Evolutionary conservation across 306 rosid genomes (phyloP).

Genomic region (Dryas octopetala): DNA sequence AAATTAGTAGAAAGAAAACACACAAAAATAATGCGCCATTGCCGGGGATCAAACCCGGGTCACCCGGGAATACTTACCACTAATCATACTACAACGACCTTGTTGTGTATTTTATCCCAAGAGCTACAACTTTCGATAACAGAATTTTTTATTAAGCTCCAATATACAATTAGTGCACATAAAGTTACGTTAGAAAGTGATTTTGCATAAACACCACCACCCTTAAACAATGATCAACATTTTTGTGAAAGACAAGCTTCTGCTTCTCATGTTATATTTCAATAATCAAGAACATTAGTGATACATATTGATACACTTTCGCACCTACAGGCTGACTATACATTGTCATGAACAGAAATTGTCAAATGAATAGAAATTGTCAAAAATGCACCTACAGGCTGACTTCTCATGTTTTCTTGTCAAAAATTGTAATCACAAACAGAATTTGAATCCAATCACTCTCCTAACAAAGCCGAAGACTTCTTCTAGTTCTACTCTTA

Average conservation of each 20-base stretch:
- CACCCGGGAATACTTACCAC: slow-evolving; percentile 38
- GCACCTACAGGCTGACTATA: not conserved
- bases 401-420: not conserved
- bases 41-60: slow-evolving; percentile 42
- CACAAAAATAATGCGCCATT: slow-evolving; percentile 3
- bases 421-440: not conserved
- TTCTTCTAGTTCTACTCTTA: not conserved
- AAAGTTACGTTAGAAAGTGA: not conserved
- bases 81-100: slow-evolving; percentile 35
- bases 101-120: not conserved
- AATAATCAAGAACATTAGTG: not conserved
- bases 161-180: not conserved
- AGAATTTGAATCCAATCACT: not conserved
- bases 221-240: too few species aligned
- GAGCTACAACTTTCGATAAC: not conserved
- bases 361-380: too few species aligned
- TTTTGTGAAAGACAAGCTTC: not conserved
- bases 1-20: too few species aligned
- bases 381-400: too few species aligned
- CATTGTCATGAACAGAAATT: not conserved
- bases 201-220: not conserved
- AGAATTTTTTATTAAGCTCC: too few species aligned
- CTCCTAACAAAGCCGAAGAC: not conserved
- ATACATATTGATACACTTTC: not conserved
- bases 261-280: not conserved